These are phyloP conservation scores for Naganishia friedmannii DNA, from an alignment of 768 basidiomycete genomes.

Conservation along the genomic window DNA sequence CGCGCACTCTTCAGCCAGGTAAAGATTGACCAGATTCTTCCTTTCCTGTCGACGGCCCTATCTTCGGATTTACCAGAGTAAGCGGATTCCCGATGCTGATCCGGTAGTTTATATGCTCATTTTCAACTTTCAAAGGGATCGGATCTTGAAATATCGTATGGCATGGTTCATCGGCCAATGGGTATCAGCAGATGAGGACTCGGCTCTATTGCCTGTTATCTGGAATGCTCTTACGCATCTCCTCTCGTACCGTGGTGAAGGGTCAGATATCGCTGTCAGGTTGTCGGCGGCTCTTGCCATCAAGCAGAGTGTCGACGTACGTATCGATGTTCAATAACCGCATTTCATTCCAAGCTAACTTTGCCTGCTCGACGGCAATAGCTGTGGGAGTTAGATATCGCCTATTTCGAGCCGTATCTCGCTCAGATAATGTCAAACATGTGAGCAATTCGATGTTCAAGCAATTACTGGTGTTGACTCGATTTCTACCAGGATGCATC, in stretches of 20 bases:
- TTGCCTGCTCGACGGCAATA: conserved; percentile 1
- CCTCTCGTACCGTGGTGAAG: conserved; percentile 63
- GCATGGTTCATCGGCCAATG: conserved; percentile 92
- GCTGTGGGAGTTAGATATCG: conserved; percentile 49
- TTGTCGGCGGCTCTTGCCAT: conserved; percentile 77
- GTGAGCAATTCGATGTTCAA: conserved; percentile 32
- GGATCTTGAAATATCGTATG: conserved; percentile 88
- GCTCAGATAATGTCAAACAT: conserved; percentile 42
- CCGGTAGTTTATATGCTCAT: conserved; percentile 14
- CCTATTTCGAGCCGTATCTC: conserved; percentile 45
- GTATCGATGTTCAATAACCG: conserved; percentile 42
- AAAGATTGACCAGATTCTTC: conserved; percentile 32
- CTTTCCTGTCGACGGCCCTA: conserved; percentile 20
- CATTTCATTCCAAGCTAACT: neutral
- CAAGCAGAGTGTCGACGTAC: conserved; percentile 78
- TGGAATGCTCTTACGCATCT: conserved; percentile 82
- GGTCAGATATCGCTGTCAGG: conserved; percentile 79
- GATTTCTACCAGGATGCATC: conserved; percentile 35
- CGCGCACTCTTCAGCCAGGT: conserved; percentile 22
- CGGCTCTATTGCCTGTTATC: conserved; percentile 59
- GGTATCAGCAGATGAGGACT: conserved; percentile 63
- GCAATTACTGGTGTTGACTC: neutral
- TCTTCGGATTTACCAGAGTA: conserved; percentile 25
- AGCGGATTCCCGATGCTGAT: neutral
- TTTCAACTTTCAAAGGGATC: conserved; percentile 60